phyloP scores from a whole-genome alignment of 1,139 yeast genomes.

The Saccharomyces pastorianus region DNA sequence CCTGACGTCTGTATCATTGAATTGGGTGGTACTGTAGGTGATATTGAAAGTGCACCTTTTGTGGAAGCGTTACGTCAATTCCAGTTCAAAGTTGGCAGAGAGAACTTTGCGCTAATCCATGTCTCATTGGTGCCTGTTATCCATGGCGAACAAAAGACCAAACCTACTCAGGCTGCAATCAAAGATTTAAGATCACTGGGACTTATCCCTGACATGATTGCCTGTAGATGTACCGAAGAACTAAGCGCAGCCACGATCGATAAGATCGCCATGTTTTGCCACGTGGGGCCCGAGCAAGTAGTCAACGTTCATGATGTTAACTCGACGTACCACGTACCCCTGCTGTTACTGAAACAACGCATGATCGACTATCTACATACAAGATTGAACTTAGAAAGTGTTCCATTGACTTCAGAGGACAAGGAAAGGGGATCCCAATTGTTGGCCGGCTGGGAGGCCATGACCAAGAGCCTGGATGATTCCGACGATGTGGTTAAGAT shows the following conservation, averaged over 20 bases:
- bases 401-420: conserved; percentile 43
- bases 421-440: conserved; percentile 56
- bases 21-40: conserved; percentile 99
- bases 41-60: conserved; percentile 96
- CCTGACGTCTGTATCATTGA: conserved; percentile 94
- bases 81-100: conserved; percentile 92
- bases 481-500: conserved; percentile 82
- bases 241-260: conserved; percentile 12
- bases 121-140: conserved; percentile 96
- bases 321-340: conserved; percentile 95
- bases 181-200: conserved; percentile 94
- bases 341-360: conserved; percentile 78
- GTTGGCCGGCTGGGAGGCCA: conserved; percentile 68
- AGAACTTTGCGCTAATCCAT: conserved; percentile 90
- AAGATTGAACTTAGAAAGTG: conserved; percentile 49
- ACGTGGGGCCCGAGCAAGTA: conserved; percentile 95
- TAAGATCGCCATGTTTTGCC: conserved; percentile 92
- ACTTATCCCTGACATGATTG: conserved; percentile 94
- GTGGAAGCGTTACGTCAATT: conserved; percentile 98
- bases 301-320: conserved; percentile 95
- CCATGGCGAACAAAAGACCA: conserved; percentile 97
- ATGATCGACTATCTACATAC: conserved; percentile 66
- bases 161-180: conserved; percentile 98
- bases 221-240: conserved; percentile 88
- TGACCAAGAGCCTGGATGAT: conserved; percentile 71